Percentiles rank a stretch among this genome's conserved stretches.
Evolutionary conservation across 2,329 filamentous ascomycete species (phyloP).

Genomic region (Epichloe coenophiala): DNA sequence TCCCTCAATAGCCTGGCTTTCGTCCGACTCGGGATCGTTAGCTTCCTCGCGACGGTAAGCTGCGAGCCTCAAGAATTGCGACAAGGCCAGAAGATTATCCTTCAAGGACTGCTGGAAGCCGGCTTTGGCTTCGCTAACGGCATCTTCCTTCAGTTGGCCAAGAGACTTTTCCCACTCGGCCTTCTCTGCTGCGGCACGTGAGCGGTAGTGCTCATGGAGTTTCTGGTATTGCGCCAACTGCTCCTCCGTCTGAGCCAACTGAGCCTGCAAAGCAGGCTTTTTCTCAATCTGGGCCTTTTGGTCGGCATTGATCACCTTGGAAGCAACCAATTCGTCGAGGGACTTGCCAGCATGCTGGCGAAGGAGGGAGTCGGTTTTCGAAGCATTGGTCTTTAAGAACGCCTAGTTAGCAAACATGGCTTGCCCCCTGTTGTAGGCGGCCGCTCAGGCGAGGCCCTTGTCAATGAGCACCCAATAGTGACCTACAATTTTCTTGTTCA

Average conservation of each 20-base stretch:
- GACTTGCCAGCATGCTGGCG: constrained; percentile 55
- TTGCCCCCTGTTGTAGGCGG: constrained; percentile 17
- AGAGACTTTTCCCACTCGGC: constrained; percentile 45
- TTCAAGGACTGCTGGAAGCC: constrained; percentile 40
- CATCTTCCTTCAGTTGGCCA: constrained; percentile 41
- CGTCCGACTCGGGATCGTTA: constrained; percentile 48
- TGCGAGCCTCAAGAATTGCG: constrained; percentile 68
- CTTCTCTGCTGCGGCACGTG: constrained; percentile 43
- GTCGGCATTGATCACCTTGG: constrained; percentile 66
- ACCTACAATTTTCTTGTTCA: constrained; percentile 88
- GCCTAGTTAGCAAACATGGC: constrained; percentile 1
- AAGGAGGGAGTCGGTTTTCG: constrained; percentile 58
- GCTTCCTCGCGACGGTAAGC: constrained; percentile 63
- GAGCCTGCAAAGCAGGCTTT: constrained; percentile 58
- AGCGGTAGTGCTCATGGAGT: constrained; percentile 58
- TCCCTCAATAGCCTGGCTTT: constrained; percentile 71
- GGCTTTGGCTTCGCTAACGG: constrained; percentile 38
- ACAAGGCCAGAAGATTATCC: constrained; percentile 55
- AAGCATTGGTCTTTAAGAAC: constrained; percentile 46
- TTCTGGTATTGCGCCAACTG: constrained; percentile 63
- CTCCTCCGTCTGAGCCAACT: constrained; percentile 58
- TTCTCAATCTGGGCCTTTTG: constrained; percentile 66
- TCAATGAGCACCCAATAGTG: background rate
- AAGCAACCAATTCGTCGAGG: constrained; percentile 57
- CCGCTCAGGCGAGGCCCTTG: background rate